Conservation (phyloP, 1,284 basidiomycete species). For the Marasmius fiardii region DNA sequence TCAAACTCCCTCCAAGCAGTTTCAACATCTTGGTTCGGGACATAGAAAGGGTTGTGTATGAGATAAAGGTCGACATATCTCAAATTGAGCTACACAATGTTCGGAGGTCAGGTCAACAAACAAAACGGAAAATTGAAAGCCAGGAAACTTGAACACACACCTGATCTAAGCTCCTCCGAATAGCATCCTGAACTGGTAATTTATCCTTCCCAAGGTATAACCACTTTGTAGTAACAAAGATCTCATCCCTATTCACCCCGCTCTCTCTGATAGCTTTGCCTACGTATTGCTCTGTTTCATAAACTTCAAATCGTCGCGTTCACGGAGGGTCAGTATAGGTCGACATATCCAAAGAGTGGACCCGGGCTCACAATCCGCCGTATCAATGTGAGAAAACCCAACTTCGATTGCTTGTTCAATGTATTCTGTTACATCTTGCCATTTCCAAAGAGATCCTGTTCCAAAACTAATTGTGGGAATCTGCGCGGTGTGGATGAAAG, state of each 20-base stretch:
- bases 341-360: neutral
- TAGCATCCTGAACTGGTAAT: constrained; percentile 24
- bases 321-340: neutral
- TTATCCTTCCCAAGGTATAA: constrained; percentile 24
- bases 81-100: constrained; percentile 53
- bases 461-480: constrained; percentile 26
- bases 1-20: constrained; percentile 68
- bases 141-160: constrained; percentile 16
- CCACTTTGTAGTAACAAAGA: constrained; percentile 62
- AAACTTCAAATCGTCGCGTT: too few relatives aligned
- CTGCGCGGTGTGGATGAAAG: constrained; percentile 11
- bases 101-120: neutral
- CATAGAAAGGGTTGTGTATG: constrained; percentile 49
- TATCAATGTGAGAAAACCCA: constrained; percentile 48
- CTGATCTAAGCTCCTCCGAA: constrained; percentile 36
- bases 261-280: constrained; percentile 49
- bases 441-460: constrained; percentile 23
- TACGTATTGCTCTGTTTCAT: constrained; percentile 49
- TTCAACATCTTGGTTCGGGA: constrained; percentile 44
- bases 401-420: constrained; percentile 40
- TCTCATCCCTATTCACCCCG: constrained; percentile 40
- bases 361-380: constrained; percentile 35
- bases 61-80: constrained; percentile 73
- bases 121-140: neutral
- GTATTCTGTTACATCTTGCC: constrained; percentile 26